These are phyloP conservation scores for Trametes polyzona DNA, from an alignment of 1,284 basidiomycete species.

Conservation along the genomic window DNA sequence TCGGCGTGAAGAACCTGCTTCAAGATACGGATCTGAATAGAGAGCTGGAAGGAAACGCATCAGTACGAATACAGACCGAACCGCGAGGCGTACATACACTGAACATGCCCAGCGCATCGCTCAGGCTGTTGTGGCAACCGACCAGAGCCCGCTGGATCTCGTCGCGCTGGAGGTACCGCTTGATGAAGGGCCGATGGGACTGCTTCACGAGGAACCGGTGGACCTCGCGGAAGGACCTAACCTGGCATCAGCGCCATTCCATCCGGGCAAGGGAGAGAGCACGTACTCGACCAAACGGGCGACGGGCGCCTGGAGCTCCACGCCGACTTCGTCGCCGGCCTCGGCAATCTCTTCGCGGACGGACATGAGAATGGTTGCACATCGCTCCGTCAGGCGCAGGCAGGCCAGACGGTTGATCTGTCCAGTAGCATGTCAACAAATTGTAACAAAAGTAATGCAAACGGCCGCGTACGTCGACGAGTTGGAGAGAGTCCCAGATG, in stretches of 20 bases:
- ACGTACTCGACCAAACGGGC: conserved; percentile 56
- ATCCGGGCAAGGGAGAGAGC: not conserved
- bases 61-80: not conserved
- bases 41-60: conserved; percentile 34
- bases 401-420: conserved; percentile 61
- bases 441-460: conserved; percentile 1
- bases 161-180: conserved; percentile 77
- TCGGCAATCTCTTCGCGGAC: conserved; percentile 49
- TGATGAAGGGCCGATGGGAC: conserved; percentile 71
- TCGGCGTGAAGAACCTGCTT: conserved; percentile 52
- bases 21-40: conserved; percentile 64
- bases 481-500: conserved; percentile 65
- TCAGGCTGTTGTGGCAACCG: conserved; percentile 50
- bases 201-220: conserved; percentile 60
- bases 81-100: conserved; percentile 7
- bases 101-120: conserved; percentile 27
- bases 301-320: conserved; percentile 45
- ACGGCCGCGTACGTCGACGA: conserved; percentile 59
- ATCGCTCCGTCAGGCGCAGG: conserved; percentile 54
- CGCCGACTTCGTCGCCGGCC: conserved; percentile 42
- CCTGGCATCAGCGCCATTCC: not conserved
- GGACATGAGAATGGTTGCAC: conserved; percentile 51
- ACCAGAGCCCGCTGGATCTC: conserved; percentile 63
- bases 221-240: conserved; percentile 42
- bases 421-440: not conserved